Evolutionary conservation across 805 yeast species (phyloP).

Genomic region (Candida chauliodis): DNA sequence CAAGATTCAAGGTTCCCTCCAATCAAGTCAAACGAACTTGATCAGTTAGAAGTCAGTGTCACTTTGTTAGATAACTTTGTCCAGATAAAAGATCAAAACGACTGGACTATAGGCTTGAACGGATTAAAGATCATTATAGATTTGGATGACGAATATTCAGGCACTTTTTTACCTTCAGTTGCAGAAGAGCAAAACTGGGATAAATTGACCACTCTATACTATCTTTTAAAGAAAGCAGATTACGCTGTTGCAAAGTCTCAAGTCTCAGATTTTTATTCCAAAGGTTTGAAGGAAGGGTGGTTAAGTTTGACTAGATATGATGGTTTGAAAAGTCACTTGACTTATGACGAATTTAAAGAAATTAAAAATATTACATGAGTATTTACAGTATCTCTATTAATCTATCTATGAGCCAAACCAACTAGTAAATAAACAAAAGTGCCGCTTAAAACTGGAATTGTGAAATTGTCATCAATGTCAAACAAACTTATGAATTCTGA

Average conservation of each 20-base stretch:
- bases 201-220: slow-evolving; percentile 62
- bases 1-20: slow-evolving; percentile 79
- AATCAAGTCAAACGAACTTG: slow-evolving; percentile 51
- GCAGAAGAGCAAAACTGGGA: slow-evolving; percentile 86
- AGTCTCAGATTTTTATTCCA: slow-evolving; percentile 22
- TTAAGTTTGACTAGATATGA: slow-evolving; percentile 31
- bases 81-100: slow-evolving; percentile 46
- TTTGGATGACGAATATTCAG: slow-evolving; percentile 41
- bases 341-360: slow-evolving; percentile 21
- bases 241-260: slow-evolving; percentile 14
- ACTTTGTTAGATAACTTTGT: slow-evolving; percentile 64
- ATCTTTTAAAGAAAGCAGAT: slow-evolving; percentile 76
- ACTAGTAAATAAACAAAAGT: slow-evolving; percentile 53
- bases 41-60: slow-evolving; percentile 50
- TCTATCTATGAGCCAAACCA: slow-evolving; percentile 8
- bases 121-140: slow-evolving; percentile 67
- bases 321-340: slow-evolving; percentile 28
- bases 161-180: slow-evolving; percentile 89
- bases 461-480: slow-evolving; percentile 86
- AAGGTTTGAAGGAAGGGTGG: slow-evolving; percentile 32
- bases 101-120: slow-evolving; percentile 81
- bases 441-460: slow-evolving; percentile 87
- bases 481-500: slow-evolving; percentile 80
- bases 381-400: too few species aligned
- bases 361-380: slow-evolving; percentile 11